A percentile compares a stretch with the other conserved stretches of the same genome.
Conservation (phyloP, 225 moss, liverwort and hornwort genomes). For the Physcomitrellopsis africana region DNA sequence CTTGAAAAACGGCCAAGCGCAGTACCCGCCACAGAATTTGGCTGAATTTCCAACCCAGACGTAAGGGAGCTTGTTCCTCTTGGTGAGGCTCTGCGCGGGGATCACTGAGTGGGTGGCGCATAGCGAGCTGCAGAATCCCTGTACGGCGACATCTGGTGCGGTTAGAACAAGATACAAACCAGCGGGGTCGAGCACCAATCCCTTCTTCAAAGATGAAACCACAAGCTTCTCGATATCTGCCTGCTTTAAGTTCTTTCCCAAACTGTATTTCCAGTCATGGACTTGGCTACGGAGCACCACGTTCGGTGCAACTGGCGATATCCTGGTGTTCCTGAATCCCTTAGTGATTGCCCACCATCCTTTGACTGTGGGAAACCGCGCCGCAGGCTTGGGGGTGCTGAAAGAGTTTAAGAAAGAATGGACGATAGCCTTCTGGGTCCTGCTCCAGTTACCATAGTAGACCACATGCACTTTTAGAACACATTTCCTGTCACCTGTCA, state of each 20-base stretch:
- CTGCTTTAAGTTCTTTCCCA: constrained; percentile 38
- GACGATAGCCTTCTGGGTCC: constrained; percentile 29
- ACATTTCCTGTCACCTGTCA: constrained; percentile 34
- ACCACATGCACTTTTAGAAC: constrained; percentile 40
- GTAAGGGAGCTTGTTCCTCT: constrained; percentile 37
- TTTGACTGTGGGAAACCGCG: constrained; percentile 41
- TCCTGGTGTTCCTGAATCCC: constrained; percentile 24
- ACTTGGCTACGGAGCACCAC: constrained; percentile 25
- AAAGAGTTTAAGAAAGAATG: constrained; percentile 42
- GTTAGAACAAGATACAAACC: constrained; percentile 55
- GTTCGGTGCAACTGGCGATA: constrained; percentile 35
- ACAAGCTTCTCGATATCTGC: constrained; percentile 30
- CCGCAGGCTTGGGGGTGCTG: constrained; percentile 21
- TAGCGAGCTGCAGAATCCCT: constrained; percentile 56
- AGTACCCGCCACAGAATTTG: constrained; percentile 51
- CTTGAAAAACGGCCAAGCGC: constrained; percentile 62
- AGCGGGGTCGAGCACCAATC: constrained; percentile 33
- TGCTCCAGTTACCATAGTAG: constrained; percentile 40
- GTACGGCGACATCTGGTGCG: constrained; percentile 37
- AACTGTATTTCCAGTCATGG: constrained; percentile 37
- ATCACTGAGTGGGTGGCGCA: constrained; percentile 49
- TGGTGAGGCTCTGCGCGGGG: constrained; percentile 9
- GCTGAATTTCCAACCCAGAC: constrained; percentile 53
- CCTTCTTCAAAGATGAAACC: constrained; percentile 29
- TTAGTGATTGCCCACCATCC: constrained; percentile 61